Conservation (phyloP, 2,329 filamentous ascomycete species). For the Aspergillus latus region DNA sequence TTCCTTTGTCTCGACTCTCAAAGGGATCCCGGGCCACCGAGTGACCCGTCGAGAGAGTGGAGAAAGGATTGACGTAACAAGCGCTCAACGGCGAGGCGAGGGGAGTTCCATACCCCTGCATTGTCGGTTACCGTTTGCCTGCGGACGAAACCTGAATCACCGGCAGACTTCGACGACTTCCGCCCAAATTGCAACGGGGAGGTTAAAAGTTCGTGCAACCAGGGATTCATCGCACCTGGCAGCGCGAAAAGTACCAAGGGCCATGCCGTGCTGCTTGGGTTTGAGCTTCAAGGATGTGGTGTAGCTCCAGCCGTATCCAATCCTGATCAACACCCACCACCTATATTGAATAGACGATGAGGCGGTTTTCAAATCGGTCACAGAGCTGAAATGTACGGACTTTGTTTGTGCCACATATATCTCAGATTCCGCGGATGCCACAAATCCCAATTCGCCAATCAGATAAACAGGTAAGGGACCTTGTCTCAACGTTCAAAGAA, state of each 20-base stretch:
- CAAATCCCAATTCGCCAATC: background rate
- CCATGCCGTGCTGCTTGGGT: background rate
- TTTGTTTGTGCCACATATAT: background rate
- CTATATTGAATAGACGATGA: background rate
- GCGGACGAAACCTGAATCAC: background rate
- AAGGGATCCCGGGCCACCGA: background rate
- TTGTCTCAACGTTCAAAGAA: too few species aligned
- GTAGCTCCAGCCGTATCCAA: background rate
- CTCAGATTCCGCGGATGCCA: background rate
- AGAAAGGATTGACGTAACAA: background rate
- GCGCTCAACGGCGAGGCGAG: background rate
- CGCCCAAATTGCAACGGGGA: background rate
- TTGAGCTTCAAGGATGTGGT: background rate
- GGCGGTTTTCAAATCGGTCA: background rate
- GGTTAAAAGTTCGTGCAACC: background rate
- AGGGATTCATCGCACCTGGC: background rate
- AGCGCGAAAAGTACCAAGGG: background rate
- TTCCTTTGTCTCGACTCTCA: background rate
- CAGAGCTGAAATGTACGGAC: background rate
- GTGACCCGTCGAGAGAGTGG: background rate
- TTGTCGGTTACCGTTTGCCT: constrained; percentile 1
- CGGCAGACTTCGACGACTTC: background rate
- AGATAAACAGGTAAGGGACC: background rate
- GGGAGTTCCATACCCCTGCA: constrained; percentile 1
- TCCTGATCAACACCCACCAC: background rate